Conservation (phyloP, 2,329 filamentous ascomycete genomes). For the Fusarium coicis region DNA sequence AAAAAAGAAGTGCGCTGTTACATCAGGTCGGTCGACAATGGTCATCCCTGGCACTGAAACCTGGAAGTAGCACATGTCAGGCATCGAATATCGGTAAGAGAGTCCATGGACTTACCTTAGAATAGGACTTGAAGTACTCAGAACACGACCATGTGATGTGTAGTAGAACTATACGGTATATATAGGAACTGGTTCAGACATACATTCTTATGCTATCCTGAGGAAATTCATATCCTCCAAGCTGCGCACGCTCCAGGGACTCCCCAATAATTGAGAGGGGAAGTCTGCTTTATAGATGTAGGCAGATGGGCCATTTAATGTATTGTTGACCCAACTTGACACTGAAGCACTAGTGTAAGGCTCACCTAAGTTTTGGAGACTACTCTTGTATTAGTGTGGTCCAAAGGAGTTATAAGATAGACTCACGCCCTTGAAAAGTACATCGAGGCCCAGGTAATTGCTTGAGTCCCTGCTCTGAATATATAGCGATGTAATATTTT, state of each 20-base stretch:
- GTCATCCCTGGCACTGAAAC: too few relatives aligned
- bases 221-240: neutral
- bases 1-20: neutral
- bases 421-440: neutral
- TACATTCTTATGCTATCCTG: neutral
- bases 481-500: neutral
- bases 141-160: rapidly evolving
- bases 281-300: neutral
- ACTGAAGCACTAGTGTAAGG: neutral
- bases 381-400: neutral
- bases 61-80: neutral
- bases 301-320: rapidly evolving
- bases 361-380: neutral
- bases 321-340: too few relatives aligned
- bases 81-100: neutral
- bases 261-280: neutral
- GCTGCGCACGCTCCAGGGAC: neutral
- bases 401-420: neutral
- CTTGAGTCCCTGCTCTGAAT: neutral
- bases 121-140: rapidly evolving
- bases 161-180: neutral
- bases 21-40: neutral
- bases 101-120: neutral
- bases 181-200: neutral
- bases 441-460: neutral